phyloP scores from a whole-genome alignment of 192 early-diverging fungal genomes.

The Mortierella claussenii region DNA sequence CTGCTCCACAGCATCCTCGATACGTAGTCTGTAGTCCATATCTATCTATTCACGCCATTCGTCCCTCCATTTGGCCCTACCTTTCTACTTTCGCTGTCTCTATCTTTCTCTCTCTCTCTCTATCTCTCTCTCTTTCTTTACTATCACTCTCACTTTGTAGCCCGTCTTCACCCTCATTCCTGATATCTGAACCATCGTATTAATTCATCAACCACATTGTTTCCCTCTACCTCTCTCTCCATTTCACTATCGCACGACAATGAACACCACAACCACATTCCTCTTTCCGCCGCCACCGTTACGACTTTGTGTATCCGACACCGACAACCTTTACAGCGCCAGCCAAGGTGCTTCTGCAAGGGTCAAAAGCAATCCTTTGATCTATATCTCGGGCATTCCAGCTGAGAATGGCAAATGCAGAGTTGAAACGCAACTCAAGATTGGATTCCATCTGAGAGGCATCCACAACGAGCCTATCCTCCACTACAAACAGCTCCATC shows the following conservation, averaged over 20 bases:
- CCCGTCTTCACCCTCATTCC: no score
- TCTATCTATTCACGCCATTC: background rate
- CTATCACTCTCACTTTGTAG: background rate
- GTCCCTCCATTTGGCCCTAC: background rate
- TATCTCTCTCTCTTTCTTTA: background rate
- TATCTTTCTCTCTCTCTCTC: background rate
- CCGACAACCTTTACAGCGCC: no score
- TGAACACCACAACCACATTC: no score
- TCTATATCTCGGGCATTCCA: constrained; percentile 49
- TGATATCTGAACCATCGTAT: no score
- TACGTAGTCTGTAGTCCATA: no score
- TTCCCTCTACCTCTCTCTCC: no score
- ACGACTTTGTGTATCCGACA: no score
- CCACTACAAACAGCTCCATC: constrained; percentile 74
- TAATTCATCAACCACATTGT: no score
- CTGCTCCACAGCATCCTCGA: no score
- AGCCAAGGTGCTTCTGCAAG: no score
- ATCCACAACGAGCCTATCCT: constrained; percentile 61
- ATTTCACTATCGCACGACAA: no score
- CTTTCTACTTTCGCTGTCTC: background rate
- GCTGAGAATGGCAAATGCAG: constrained; percentile 68
- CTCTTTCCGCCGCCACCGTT: no score
- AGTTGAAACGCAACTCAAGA: constrained; percentile 88
- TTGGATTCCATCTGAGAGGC: constrained; percentile 73
- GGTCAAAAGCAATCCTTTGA: constrained; percentile 23